These are phyloP conservation scores for Chondrus crispus DNA, from an alignment of 23 red algal species.

Conservation along the genomic window DNA sequence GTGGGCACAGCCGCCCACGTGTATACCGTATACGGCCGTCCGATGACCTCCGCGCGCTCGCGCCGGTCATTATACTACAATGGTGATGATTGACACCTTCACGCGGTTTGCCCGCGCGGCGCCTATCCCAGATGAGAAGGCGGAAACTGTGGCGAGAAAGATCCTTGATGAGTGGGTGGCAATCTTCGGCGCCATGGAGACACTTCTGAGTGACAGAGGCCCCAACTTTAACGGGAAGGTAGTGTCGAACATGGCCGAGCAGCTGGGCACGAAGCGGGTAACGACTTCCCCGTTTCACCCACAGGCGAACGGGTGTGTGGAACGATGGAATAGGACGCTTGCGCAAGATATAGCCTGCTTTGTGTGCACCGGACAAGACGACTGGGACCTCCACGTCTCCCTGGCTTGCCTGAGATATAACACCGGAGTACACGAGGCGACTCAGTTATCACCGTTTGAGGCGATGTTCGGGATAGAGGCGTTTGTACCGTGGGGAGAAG, in stretches of 20 bases:
- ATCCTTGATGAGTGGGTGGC: neutral
- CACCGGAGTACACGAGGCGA: neutral
- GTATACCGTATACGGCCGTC: no score
- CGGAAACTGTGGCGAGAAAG: neutral
- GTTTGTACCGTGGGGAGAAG: neutral
- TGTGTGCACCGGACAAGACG: neutral
- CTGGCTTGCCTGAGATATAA: neutral
- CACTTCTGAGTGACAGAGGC: neutral
- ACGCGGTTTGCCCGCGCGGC: neutral
- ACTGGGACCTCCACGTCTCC: neutral
- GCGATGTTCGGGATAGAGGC: neutral
- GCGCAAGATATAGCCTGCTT: neutral
- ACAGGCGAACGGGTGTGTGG: neutral
- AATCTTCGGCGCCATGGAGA: neutral
- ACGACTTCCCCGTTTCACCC: neutral
- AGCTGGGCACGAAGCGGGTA: neutral
- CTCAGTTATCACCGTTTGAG: neutral
- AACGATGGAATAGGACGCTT: neutral
- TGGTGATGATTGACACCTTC: neutral
- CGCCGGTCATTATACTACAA: no score
- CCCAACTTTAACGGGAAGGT: neutral
- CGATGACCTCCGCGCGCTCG: no score
- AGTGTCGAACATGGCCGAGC: neutral
- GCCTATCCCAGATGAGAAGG: neutral
- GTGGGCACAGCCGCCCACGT: no score